A percentile compares a stretch with the other conserved stretches of the same genome.
Conservation (phyloP, 2,329 filamentous ascomycete genomes). For the Metarhizium guizhouense region DNA sequence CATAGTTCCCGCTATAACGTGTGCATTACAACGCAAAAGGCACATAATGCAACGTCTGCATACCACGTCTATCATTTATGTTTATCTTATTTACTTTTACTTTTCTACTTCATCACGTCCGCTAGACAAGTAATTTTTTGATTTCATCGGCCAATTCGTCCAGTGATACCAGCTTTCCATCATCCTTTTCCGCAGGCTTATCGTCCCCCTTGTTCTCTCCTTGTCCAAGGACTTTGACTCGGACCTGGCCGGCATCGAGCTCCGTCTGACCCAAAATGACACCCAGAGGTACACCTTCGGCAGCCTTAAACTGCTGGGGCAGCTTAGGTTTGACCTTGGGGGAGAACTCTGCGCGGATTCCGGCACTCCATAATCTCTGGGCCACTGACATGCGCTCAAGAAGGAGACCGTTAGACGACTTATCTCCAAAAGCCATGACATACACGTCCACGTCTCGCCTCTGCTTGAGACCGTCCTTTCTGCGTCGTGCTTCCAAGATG, state of each 20-base stretch:
- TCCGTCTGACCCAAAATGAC: slow-evolving; percentile 91
- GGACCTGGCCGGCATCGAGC: slow-evolving; percentile 71
- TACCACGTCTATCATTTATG: neutral
- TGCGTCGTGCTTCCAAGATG: slow-evolving; percentile 72
- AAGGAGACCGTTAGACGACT: slow-evolving; percentile 71
- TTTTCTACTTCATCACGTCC: neutral
- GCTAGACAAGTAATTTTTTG: slow-evolving; percentile 24
- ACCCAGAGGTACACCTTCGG: slow-evolving; percentile 78
- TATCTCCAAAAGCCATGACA: slow-evolving; percentile 90
- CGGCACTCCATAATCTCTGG: slow-evolving; percentile 71
- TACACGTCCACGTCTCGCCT: slow-evolving; percentile 66
- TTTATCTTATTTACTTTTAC: neutral
- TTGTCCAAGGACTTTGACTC: slow-evolving; percentile 71
- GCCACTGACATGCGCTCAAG: slow-evolving; percentile 78
- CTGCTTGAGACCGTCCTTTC: slow-evolving; percentile 52
- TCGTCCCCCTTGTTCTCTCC: slow-evolving; percentile 67
- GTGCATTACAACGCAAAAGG: neutral
- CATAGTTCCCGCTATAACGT: too few species aligned
- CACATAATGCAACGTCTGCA: neutral
- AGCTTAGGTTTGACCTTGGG: slow-evolving; percentile 90
- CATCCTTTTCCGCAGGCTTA: slow-evolving; percentile 82
- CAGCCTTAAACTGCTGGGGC: slow-evolving; percentile 82
- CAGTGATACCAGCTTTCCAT: slow-evolving; percentile 62
- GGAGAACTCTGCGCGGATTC: slow-evolving; percentile 74
- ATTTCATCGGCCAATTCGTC: slow-evolving; percentile 55